Evolutionary conservation across 2,329 filamentous ascomycete species (phyloP), one percentile per base, ranked within the genome.

Genomic region (Chrysosporium keratinophilum): DNA sequence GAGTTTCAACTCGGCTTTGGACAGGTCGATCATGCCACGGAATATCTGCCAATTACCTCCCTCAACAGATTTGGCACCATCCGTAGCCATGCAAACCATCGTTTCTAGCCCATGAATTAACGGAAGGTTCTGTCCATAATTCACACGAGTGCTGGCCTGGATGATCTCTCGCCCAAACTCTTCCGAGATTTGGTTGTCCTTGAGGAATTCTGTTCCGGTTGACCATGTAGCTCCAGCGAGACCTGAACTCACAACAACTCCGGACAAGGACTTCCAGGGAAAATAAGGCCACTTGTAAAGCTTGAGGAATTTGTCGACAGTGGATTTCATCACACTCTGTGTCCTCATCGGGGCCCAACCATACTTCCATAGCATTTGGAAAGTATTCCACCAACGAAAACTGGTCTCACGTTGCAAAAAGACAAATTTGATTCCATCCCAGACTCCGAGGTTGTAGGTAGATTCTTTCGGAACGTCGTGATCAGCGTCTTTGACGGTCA

Each of bases 11-110:
- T 74, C 69, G 0, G 86, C 82, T 2, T 76, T 71, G 1, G 87
- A 84, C 0, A 74, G 71, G 37, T 79, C 75, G 1, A 91, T 73
- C 85, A 96, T 94, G 43, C 77, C 73, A n/a, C 84, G 78, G 65
- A 98, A 98, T 52, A 98, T 95, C 62, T 81, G 83, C 89, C 90
- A 97, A 68, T 97, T 98, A 1, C 93, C 93, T 5, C 89, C 89
- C 12, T 79, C 70, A 1, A 97, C 79, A 15, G 85, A 76, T 66
- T 89, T 81, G 0, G 90, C 88, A 5, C 88, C 89, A 50, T 91
- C 84, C 0, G 89, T 86, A 1, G 90, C 87, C 82, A 97, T 88
- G 42, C 89, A 91, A 1, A 94, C 85, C 85, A 96, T 88, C 1
- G 90, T 82, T 63, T 94, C 88, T 1, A 98, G 71, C 0, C 88